phyloP scores from a whole-genome alignment of 2,329 filamentous ascomycete species.

The Sporothrix schenckii region DNA sequence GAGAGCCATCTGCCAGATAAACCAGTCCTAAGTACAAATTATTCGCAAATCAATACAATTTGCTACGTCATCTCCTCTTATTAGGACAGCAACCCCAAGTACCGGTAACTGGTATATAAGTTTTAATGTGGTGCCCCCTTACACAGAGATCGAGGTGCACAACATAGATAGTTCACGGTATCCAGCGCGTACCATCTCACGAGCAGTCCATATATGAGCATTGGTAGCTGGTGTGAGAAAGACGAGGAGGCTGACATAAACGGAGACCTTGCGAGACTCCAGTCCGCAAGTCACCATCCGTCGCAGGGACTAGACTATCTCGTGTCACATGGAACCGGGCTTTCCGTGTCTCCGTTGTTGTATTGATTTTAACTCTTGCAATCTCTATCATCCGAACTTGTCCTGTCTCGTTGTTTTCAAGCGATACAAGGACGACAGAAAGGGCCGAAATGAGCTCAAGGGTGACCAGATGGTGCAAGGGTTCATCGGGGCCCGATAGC shows the following conservation, averaged over 20 bases:
- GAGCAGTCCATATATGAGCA: background rate
- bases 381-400: background rate
- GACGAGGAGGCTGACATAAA: background rate
- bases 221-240: too few relatives aligned
- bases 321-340: background rate
- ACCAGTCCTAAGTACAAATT: too few relatives aligned
- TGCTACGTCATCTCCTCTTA: background rate
- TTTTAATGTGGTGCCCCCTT: background rate
- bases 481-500: too few relatives aligned
- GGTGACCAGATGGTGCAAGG: background rate
- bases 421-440: background rate
- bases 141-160: slow-evolving; percentile 23
- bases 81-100: background rate
- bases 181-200: too few relatives aligned
- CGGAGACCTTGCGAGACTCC: background rate
- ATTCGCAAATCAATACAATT: background rate
- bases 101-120: background rate
- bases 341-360: background rate
- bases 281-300: background rate
- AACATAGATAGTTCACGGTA: background rate
- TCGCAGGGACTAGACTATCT: background rate
- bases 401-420: background rate
- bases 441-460: background rate
- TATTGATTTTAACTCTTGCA: background rate
- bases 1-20: background rate